Percentiles rank a stretch among this genome's conserved stretches.
These are phyloP conservation scores for Inosperma sp. DNA, from an alignment of 768 basidiomycete species.

Conservation along the genomic window DNA sequence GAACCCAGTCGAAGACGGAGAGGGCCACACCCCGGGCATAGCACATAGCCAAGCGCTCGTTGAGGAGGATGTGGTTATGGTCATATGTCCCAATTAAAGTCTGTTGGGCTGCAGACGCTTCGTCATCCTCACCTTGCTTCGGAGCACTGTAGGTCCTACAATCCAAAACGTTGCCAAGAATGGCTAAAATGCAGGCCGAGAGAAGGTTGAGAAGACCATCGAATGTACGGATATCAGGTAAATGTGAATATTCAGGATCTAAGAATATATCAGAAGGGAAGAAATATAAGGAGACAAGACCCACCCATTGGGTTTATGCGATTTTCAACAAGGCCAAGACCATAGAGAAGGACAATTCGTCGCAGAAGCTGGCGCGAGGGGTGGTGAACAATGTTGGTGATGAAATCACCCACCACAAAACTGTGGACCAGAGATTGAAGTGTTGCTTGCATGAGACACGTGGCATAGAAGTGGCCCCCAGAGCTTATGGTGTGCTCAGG, in stretches of 20 bases:
- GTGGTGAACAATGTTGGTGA: conserved; percentile 18
- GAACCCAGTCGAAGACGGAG: conserved; percentile 5
- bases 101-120: background rate
- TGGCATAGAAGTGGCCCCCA: conserved; percentile 23
- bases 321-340: background rate
- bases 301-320: background rate
- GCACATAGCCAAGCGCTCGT: conserved; percentile 3
- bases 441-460: conserved; percentile 14
- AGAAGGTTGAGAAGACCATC: conserved; percentile 12
- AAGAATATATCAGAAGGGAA: background rate
- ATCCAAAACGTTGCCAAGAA: conserved; percentile 13
- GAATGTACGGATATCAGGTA: background rate
- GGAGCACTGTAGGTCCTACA: conserved; percentile 8
- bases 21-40: conserved; percentile 6
- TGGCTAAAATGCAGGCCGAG: conserved; percentile 6
- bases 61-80: conserved; percentile 4
- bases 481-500: conserved; percentile 16
- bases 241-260: background rate
- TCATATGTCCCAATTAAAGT: background rate
- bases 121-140: background rate
- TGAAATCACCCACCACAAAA: conserved; percentile 7
- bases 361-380: conserved; percentile 9
- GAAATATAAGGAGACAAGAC: background rate
- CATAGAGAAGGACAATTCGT: conserved; percentile 11
- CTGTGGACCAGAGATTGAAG: conserved; percentile 15